Conservation (phyloP, 2,329 filamentous ascomycete species). For the Orbilia ellipsospora region DNA sequence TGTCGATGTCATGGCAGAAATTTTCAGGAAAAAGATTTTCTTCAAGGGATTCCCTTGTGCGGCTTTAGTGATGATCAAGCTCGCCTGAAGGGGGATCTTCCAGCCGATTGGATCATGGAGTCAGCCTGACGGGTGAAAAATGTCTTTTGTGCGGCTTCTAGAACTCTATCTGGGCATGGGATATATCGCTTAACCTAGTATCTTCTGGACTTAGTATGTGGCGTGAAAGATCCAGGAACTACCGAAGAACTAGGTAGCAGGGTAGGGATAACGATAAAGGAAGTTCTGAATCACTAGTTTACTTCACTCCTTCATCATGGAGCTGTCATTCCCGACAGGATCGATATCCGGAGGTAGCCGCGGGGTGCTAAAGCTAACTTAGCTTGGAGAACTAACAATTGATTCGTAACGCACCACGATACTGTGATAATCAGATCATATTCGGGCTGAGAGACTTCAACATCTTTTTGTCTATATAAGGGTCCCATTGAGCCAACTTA, state of each 20-base stretch:
- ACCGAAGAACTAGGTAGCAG: constrained; percentile 18
- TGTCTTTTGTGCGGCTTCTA: constrained; percentile 33
- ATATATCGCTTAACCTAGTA: constrained; percentile 44
- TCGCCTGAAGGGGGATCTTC: constrained; percentile 12
- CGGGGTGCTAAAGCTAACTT: background rate
- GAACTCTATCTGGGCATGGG: constrained; percentile 24
- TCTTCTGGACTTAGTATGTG: constrained; percentile 34
- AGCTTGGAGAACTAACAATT: background rate
- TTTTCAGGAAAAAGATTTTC: constrained; percentile 18
- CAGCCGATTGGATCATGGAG: background rate
- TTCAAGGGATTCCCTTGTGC: constrained; percentile 20
- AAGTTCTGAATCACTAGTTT: constrained; percentile 19
- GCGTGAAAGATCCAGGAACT: constrained; percentile 45
- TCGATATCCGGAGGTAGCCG: constrained; percentile 46
- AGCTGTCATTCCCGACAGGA: constrained; percentile 32
- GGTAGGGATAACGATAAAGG: constrained; percentile 28
- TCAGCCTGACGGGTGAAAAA: constrained; percentile 25
- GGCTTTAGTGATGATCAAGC: constrained; percentile 31
- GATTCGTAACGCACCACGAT: background rate
- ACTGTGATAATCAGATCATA: constrained; percentile 6
- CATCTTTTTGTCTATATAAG: constrained; percentile 39
- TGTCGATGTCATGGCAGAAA: constrained; percentile 3
- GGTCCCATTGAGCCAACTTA: constrained; percentile 11
- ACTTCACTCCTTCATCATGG: constrained; percentile 30
- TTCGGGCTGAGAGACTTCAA: background rate